phyloP scores from a whole-genome alignment of 2,329 filamentous ascomycete genomes.

The Fusarium continuum region DNA sequence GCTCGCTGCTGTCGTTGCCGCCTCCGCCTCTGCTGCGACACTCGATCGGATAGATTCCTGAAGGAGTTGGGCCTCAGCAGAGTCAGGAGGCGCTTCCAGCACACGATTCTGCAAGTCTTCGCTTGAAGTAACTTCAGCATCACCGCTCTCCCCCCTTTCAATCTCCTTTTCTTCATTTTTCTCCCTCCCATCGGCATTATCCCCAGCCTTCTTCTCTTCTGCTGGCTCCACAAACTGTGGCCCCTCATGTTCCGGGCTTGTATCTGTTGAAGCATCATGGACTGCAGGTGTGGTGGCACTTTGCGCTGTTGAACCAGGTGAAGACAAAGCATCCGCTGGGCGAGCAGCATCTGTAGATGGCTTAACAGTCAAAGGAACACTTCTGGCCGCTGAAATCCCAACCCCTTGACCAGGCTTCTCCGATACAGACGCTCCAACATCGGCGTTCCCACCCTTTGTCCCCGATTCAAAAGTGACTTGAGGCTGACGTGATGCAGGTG shows the following conservation, averaged over 20 bases:
- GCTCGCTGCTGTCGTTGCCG: neutral
- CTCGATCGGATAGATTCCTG: slow-evolving; percentile 53
- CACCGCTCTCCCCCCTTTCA: neutral
- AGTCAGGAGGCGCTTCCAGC: slow-evolving; percentile 37
- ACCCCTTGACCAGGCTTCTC: slow-evolving; percentile 15
- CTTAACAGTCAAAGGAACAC: slow-evolving; percentile 44
- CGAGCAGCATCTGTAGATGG: slow-evolving; percentile 50
- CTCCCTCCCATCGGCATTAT: slow-evolving; percentile 46
- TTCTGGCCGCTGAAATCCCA: neutral
- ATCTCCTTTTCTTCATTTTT: slow-evolving; percentile 28
- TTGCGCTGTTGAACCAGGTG: slow-evolving; percentile 73
- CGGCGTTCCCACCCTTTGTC: slow-evolving; percentile 41
- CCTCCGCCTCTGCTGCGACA: slow-evolving; percentile 30
- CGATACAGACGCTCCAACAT: neutral
- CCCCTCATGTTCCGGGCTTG: slow-evolving; percentile 76
- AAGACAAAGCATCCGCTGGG: slow-evolving; percentile 59
- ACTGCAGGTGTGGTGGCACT: slow-evolving; percentile 77
- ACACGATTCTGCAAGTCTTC: slow-evolving; percentile 38
- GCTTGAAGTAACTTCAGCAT: slow-evolving; percentile 9
- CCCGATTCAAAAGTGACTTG: slow-evolving; percentile 48
- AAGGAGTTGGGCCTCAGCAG: slow-evolving; percentile 56
- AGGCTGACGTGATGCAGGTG: slow-evolving; percentile 26
- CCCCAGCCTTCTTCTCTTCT: slow-evolving; percentile 57
- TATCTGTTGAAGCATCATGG: slow-evolving; percentile 75
- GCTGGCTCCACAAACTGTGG: slow-evolving; percentile 62